Conservation (phyloP, 2,329 filamentous ascomycete genomes). For the Pseudogymnoascus sp. region DNA sequence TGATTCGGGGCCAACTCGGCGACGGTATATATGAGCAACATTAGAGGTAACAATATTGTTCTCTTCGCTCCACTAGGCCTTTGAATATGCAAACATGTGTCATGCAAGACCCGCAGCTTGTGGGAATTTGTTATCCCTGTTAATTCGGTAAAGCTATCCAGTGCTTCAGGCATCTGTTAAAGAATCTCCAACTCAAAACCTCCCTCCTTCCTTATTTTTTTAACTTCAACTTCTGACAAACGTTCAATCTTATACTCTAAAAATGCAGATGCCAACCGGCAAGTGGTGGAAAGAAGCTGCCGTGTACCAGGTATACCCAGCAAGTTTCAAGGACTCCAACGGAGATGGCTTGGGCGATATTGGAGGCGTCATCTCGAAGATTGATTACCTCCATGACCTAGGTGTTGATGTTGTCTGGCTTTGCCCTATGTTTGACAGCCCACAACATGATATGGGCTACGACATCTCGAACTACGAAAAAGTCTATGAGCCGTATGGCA, state of each 20-base stretch:
- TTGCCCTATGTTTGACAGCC: conserved; percentile 57
- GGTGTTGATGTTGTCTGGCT: conserved; percentile 61
- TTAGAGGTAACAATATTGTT: neutral
- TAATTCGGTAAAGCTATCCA: neutral
- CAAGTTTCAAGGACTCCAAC: conserved; percentile 50
- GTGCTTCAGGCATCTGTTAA: neutral
- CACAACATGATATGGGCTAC: conserved; percentile 63
- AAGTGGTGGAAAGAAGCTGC: conserved; percentile 52
- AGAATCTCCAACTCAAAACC: neutral
- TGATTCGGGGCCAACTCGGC: conserved; percentile 1
- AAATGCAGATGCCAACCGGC: neutral
- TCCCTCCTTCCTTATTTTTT: neutral
- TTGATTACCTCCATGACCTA: conserved; percentile 53
- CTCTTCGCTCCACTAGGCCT: neutral
- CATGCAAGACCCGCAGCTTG: neutral
- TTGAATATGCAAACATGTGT: neutral
- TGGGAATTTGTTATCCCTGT: neutral
- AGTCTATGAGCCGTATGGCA: conserved; percentile 60
- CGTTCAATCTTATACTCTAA: neutral
- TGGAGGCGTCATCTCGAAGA: conserved; percentile 52
- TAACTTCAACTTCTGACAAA: neutral
- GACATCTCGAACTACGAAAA: conserved; percentile 62
- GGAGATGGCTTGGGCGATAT: conserved; percentile 55
- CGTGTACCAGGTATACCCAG: conserved; percentile 53
- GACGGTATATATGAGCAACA: neutral